Evolutionary conservation across 2,329 filamentous ascomycete species (phyloP), one percentile per base, ranked within the genome.

Genomic region (Talaromyces amestolkiae): DNA sequence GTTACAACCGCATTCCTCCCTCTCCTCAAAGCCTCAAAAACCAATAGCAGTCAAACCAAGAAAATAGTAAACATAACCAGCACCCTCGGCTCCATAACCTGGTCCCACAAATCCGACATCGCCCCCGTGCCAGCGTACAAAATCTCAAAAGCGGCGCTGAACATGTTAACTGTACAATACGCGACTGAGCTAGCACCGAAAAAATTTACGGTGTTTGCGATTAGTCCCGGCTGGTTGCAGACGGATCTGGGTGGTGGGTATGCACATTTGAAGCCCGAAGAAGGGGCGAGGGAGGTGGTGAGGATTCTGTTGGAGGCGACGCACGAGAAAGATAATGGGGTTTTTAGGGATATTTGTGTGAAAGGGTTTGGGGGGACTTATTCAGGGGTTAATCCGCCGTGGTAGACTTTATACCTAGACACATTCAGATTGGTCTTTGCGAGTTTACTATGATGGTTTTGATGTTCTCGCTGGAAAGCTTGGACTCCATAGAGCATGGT

Each of bases 141-240:
- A 68, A 75, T 84, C 68, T 78, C 79, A 10, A 85, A 84, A 67
- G 78, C 82, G 0, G 81, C 82, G 0, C 65, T 83, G 61, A 82
- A 83, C 67, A 78, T 79, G 71, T 70, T 85, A 47, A 84, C 80
- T 0, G 74, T 79, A 3, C 81, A 74, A 64, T 72, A 73, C 63
- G 70, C 70, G 4, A 63, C 60, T 11, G 64, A 66, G 1, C 74
- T 76, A 43, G 75, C 51, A 61, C 2, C 69, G 77, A 3, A 71
- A 79, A 49, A 79, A 4, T 65, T 61, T 10, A 65, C 63, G 7
- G 56, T 65, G n/a, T 61, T 65, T 58, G 63, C 45, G n/a, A 49
- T 65, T 13, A 76, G 70, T 31, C 83, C 83, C 1, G 83, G 82
- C 11, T 64, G 62, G 62, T 15, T 59, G 10, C 41, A 51, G 33